Base-by-base conservation (phyloP, 768 basidiomycete species). In the Tricholoma furcatifolium region DNA sequence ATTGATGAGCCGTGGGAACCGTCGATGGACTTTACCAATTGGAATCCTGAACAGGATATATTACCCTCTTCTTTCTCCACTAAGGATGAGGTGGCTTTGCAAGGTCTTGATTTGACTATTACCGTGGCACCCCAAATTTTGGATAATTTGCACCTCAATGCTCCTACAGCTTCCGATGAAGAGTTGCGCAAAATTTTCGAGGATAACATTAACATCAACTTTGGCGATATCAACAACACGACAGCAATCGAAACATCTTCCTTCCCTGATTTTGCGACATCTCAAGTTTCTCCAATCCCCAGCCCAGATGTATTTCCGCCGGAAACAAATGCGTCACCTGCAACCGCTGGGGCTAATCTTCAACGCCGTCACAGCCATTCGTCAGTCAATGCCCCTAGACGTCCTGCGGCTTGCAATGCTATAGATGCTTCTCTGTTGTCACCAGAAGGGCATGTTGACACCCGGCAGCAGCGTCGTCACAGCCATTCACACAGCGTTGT, bases 401-500 rank as follows among this genome's bases (percentile, higher is more conserved):
- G 23, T 43, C 40, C 15, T 12, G 6, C 32, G 30, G 4, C 10
- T 14, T 11, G 30, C 32, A 31, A 11, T 15, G 4, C 7, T 27
- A 14, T 15, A 18, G 8, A 21, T 14, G 44, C 47, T 15, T 48
- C 50, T 10, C 15, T 47, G 20, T 38, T 49, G 12, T 40, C 38
- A 24, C 44, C 51, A 4, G 48, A 47, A 5, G 31, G 38, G 42
- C 14, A 27, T 32, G 17, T 11, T 21, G 43, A 30, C 43, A 32
- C 27, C 34, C 30, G 23, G 7, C 34, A 50, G 24, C 31, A 39
- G 18, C 51, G 56, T 21, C 55, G 50, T n/a, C 53, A 56, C 27
- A 60, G 53, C 36, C 46, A 45, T 30, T 57, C 56, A 6, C 39
- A 50, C 11, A 36, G 23, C 38, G 42, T n/a, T 23, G 11, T 24